These are phyloP conservation scores for Candida ovalis DNA, from an alignment of 805 yeast genomes.

Conservation along the genomic window DNA sequence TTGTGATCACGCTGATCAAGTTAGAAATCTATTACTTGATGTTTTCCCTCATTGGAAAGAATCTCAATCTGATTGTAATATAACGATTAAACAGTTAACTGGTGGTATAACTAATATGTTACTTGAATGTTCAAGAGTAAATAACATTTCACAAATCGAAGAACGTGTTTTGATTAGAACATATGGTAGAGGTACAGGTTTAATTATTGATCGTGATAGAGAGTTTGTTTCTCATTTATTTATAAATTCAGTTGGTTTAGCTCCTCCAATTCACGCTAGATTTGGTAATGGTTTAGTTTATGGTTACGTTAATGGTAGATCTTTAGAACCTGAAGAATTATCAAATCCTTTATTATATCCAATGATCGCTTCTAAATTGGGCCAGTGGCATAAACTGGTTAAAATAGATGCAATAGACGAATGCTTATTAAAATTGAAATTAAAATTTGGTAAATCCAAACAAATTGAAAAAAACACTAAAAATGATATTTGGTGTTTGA, in stretches of 20 bases:
- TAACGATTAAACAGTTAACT: constrained; percentile 43
- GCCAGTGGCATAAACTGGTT: constrained; percentile 63
- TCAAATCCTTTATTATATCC: constrained; percentile 44
- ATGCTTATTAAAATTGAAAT: constrained; percentile 39
- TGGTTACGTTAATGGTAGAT: constrained; percentile 63
- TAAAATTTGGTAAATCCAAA: constrained; percentile 13
- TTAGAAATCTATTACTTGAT: constrained; percentile 36
- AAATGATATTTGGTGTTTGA: constrained; percentile 54
- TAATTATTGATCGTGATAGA: constrained; percentile 69
- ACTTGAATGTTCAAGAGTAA: constrained; percentile 37
- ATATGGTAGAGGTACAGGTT: constrained; percentile 69
- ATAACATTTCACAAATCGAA: constrained; percentile 5
- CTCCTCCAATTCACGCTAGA: constrained; percentile 65
- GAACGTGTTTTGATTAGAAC: constrained; percentile 58
- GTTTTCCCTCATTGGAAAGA: constrained; percentile 40
- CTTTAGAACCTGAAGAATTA: constrained; percentile 54
- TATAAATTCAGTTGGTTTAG: constrained; percentile 54
- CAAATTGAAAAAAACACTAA: constrained; percentile 14
- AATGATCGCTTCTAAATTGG: constrained; percentile 60
- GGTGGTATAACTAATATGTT: constrained; percentile 68
- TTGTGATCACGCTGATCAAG: constrained; percentile 33
- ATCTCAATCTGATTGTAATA: constrained; percentile 13
- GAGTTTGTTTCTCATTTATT: constrained; percentile 70
- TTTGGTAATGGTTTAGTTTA: constrained; percentile 72
- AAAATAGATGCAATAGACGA: constrained; percentile 43